A percentile compares a stretch with the other conserved stretches of the same genome.
phyloP scores from a whole-genome alignment of 2,329 filamentous ascomycete species.

The Myriosclerotinia scirpicola region DNA sequence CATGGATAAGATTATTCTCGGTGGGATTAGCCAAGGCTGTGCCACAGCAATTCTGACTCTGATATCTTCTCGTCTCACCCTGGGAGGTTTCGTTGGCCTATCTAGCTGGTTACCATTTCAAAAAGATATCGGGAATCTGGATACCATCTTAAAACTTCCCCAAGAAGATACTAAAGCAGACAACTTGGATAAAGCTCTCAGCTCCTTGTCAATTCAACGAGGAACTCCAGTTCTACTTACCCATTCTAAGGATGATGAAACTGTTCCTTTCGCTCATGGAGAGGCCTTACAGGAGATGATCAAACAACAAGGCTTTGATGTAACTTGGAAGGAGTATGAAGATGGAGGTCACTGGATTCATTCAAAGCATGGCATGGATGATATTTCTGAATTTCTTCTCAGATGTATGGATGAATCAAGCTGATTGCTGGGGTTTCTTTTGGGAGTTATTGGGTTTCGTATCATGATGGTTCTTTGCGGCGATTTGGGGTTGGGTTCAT shows the following conservation, averaged over 20 bases:
- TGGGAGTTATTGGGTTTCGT: too few relatives aligned
- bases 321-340: slow-evolving; percentile 46
- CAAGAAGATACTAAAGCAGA: background rate
- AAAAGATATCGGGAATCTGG: slow-evolving; percentile 48
- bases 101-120: slow-evolving; percentile 43
- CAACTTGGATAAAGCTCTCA: too few relatives aligned
- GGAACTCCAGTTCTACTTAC: slow-evolving; percentile 48
- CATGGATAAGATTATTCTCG: slow-evolving; percentile 46
- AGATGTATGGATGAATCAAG: background rate
- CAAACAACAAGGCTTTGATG: slow-evolving; percentile 42
- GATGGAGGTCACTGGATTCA: slow-evolving; percentile 49
- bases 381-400: slow-evolving; percentile 33
- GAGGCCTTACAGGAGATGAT: slow-evolving; percentile 42
- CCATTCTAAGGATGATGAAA: slow-evolving; percentile 48
- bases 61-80: slow-evolving; percentile 36
- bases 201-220: background rate
- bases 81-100: slow-evolving; percentile 45
- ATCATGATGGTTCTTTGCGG: too few relatives aligned
- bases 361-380: slow-evolving; percentile 45
- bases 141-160: background rate
- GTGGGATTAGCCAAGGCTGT: slow-evolving; percentile 50
- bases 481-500: too few relatives aligned
- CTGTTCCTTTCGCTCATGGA: slow-evolving; percentile 45
- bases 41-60: slow-evolving; percentile 45
- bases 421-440: too few relatives aligned